A percentile compares a stretch with the other conserved stretches of the same genome.
Conservation (phyloP, 2,329 filamentous ascomycete species). For the Botryotinia narcissicola region DNA sequence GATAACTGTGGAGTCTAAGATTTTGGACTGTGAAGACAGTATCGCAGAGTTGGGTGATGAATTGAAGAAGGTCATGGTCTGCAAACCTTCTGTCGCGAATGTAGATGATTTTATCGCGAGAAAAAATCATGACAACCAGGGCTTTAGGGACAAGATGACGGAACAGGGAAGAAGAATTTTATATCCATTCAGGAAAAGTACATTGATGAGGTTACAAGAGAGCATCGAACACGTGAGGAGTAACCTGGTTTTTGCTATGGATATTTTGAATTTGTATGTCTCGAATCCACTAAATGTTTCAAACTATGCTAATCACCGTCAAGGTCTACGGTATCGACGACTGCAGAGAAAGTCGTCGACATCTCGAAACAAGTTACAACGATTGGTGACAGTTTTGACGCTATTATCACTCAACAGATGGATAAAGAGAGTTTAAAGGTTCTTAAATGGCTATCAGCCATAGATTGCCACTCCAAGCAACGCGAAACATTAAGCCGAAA, state of each 20-base stretch:
- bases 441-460: slow-evolving; percentile 32
- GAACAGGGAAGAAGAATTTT: slow-evolving; percentile 21
- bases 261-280: slow-evolving; percentile 22
- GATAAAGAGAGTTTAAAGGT: slow-evolving; percentile 13
- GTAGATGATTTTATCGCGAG: background rate
- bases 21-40: slow-evolving; percentile 17
- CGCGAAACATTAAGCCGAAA: slow-evolving; percentile 25
- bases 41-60: slow-evolving; percentile 12
- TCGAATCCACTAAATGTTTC: background rate
- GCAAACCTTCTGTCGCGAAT: slow-evolving; percentile 1
- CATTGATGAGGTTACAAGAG: slow-evolving; percentile 23
- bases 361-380: slow-evolving; percentile 17
- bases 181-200: slow-evolving; percentile 27
- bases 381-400: slow-evolving; percentile 8
- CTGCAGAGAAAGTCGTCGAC: slow-evolving; percentile 5
- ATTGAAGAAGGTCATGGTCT: slow-evolving; percentile 17
- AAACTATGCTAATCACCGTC: background rate
- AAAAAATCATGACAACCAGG: background rate
- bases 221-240: slow-evolving; percentile 20
- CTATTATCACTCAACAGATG: slow-evolving; percentile 18
- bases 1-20: background rate
- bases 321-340: slow-evolving; percentile 11
- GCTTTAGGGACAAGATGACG: slow-evolving; percentile 18
- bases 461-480: slow-evolving; percentile 43
- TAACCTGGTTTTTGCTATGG: slow-evolving; percentile 21